These are phyloP conservation scores for Phialocephala sp. DNA, from an alignment of 2,329 filamentous ascomycete genomes.

Conservation along the genomic window DNA sequence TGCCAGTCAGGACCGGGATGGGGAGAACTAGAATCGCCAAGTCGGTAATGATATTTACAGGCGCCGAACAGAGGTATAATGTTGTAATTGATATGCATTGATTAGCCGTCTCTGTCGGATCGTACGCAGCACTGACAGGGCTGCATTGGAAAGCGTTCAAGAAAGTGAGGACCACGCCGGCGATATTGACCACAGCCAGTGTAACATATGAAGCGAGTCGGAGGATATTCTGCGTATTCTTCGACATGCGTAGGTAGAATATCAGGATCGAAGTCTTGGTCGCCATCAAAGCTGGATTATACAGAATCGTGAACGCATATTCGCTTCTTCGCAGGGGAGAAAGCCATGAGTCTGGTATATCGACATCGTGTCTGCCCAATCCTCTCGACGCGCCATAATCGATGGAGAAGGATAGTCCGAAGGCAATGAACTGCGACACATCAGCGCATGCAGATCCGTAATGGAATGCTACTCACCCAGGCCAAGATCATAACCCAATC, in stretches of 20 bases:
- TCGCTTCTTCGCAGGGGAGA: constrained; percentile 61
- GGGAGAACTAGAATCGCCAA: constrained; percentile 86
- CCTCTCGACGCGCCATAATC: constrained; percentile 67
- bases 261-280: constrained; percentile 92
- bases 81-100: constrained; percentile 61
- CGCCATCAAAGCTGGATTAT: constrained; percentile 86
- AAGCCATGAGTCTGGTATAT: constrained; percentile 60
- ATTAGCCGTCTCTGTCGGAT: constrained; percentile 40
- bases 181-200: constrained; percentile 77
- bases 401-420: constrained; percentile 71
- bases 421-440: constrained; percentile 55
- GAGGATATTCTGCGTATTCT: constrained; percentile 76
- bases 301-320: constrained; percentile 69
- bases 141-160: constrained; percentile 87
- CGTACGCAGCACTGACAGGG: constrained; percentile 75
- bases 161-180: constrained; percentile 79
- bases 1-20: constrained; percentile 84
- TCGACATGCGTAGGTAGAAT: constrained; percentile 85
- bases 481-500: constrained; percentile 83
- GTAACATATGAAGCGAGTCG: constrained; percentile 83
- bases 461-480: constrained; percentile 59
- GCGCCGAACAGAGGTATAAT: constrained; percentile 76
- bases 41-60: constrained; percentile 91
- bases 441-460: constrained; percentile 14
- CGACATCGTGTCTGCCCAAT: constrained; percentile 68